Base-by-base conservation (phyloP, 345 rosid genomes). In the Cochlearia excelsa region DNA sequence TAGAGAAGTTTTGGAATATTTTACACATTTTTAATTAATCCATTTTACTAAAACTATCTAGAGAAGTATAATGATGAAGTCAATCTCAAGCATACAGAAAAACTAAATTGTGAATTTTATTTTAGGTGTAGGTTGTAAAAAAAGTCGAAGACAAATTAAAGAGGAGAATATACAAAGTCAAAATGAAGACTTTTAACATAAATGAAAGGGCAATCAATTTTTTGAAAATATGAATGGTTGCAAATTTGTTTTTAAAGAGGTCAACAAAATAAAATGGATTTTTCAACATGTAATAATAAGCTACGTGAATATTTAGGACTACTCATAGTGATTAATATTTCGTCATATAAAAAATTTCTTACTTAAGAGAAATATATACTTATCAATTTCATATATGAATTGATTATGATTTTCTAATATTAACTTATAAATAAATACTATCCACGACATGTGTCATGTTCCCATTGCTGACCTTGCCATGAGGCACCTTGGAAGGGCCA, bases 381-480 rank as follows among this genome's bases (percentile, higher is more conserved):
- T 16, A 16, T 16, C 23, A 16, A 0, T 16, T 16, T 16, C 23
- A 16, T 16, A 16, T 16, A 16, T 16, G 23, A 16, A 16, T 16
- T 16, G 23, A 16, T 16, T 16, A 16, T 16, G 23, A 16, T 16
- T 16, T 16, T 16, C 23, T 16, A 16, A 16, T 16, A 16, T 16
- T 16, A 16, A 16, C 23, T 16, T 16, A 16, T 16, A 16, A 16
- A 16, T 16, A 16, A 16, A 16, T 16, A 16, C 23, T 16, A 16
- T 39, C 23, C 51, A 47, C 67, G 47, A 48, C 63, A 61, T 61
- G 73, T 61, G 73, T 16, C 61, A 54, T 54, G 73, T 54, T 69
- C 67, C 73, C 47, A 61, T 54, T 54, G 67, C 62, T 68, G 63
- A 61, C 46, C 62, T 68, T 69, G 52, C 63, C 63, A 54, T 53